Evolutionary conservation across 1,284 basidiomycete species (phyloP), one percentile per base, ranked within the genome.

Genomic region (Agroathelia rolfsii): DNA sequence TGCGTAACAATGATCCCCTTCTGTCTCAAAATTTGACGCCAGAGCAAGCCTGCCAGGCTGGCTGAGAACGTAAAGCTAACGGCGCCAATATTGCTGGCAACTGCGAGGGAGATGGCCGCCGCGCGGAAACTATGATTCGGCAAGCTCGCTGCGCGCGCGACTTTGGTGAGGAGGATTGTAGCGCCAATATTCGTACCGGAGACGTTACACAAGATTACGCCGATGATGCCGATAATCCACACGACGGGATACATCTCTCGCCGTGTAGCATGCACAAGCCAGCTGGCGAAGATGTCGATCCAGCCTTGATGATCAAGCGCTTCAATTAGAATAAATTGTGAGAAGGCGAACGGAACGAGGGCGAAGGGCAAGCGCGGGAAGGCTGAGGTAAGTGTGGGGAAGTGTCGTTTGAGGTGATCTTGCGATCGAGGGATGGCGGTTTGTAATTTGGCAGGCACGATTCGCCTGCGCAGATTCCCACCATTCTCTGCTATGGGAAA

Each of bases 141-240:
- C 8, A 55, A 37, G 2, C 33, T 37, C 14, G 53, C 56, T 13
- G 52, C 56, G 13, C 49, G 40, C 22, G 56, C 46, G 21, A 78
- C 65, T 26, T 77, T 65, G 26, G 77, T 74, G 14, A 96, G 72
- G 17, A 98, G 67, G 49, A 98, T 94, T 0, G 93, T 96, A 2
- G 89, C 86, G 24, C 93, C 94, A 36, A 97, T 96, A 53, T 96
- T 96, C 7, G 93, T 96, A 0, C 92, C 92, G 15, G 85, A 77
- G 30, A 92, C 52, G 50, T 95, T 95, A 58, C 90, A 95, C 10
- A 92, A 64, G 17, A 92, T 49, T 27, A 90, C 79, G 1, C 74
- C 72, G 4, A 76, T 52, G 10, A 72, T 51, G 12, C 74, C 73
- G 9, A 75, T 50, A 18, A 80, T 38, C 74, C 74, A 70, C 37